These are phyloP conservation scores for Tetraselmis striata DNA, from an alignment of 139 green algal genomes.

Conservation along the genomic window DNA sequence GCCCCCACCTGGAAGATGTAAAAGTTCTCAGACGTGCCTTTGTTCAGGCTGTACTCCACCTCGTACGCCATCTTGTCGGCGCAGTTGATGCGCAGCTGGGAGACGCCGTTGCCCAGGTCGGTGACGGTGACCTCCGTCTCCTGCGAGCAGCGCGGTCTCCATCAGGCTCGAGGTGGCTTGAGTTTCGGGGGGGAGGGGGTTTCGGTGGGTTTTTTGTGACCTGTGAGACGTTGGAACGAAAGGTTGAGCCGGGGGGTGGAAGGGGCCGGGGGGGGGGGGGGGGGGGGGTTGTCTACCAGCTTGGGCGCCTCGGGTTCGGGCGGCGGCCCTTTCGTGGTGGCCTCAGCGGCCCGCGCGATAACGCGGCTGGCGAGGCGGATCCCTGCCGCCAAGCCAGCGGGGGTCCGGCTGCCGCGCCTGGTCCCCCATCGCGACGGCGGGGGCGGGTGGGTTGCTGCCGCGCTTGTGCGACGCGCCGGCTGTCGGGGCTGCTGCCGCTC, in stretches of 20 bases:
- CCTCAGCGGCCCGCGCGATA: background rate
- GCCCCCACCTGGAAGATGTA: constrained; percentile 73
- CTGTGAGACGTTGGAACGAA: background rate
- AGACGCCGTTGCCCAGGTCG: background rate
- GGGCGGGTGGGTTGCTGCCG: too few species aligned
- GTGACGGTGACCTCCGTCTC: background rate
- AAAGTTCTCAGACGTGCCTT: constrained; percentile 83
- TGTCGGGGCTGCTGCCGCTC: too few species aligned
- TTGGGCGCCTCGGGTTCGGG: background rate
- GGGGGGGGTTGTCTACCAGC: too few species aligned
- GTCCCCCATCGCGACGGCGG: too few species aligned
- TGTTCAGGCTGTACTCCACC: constrained; percentile 77
- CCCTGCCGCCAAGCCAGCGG: too few species aligned
- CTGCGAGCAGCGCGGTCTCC: background rate
- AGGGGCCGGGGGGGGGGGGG: too few species aligned
- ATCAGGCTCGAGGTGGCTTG: background rate
- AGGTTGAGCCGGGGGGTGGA: too few species aligned
- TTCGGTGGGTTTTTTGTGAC: background rate
- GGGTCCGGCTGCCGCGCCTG: too few species aligned
- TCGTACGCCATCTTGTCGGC: constrained; percentile 37
- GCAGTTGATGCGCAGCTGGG: background rate
- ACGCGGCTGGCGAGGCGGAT: too few species aligned
- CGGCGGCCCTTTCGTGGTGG: background rate
- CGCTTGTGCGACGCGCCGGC: too few species aligned
- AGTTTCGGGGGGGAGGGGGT: background rate